Evolutionary conservation across 2,329 filamentous ascomycete species (phyloP), one percentile per base, ranked within the genome.

Genomic region (Talaromyces sp.): DNA sequence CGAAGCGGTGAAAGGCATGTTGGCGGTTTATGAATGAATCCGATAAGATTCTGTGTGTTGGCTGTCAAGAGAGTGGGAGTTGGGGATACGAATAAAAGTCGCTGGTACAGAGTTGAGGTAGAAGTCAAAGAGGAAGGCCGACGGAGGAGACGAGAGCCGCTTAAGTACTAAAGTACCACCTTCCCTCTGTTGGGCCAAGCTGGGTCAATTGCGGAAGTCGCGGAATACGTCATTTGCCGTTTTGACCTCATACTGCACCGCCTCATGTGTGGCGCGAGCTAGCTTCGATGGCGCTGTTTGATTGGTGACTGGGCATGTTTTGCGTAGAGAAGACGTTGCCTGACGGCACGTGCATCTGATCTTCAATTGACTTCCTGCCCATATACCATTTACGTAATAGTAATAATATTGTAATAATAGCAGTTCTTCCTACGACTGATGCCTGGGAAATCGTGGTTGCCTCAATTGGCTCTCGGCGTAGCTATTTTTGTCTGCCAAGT

Each of bases 1-100:
- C 79, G 79, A 82, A 68, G 79, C 79, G 70, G 79, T 81, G 77
- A 81, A 81, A 78, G 79, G 75, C 79, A 82, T 88, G 74, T 65
- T 82, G 80, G 69, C 63, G 72, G 66, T 56, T 31, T n/a, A 7
- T 11, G 50, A 48, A 3, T 43, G 35, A 45, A 45, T 43, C 56
- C 19, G 37, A 31, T 9, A 45, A 45, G 35, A 45, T 31, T 45
- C 24, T 43, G 14, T 11, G 10, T 31, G 37, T 56, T 24, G 33
- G 3, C 2, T 41, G 35, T 41, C 10, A 43, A 16, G 54, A 4
- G 39, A 31, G 39, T 24, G n/a, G 56, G 8, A 14, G 56, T 22
- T n/a, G 45, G 31, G 14, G 7, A 31, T 45, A 58, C 9, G 33
- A 37, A 33, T 31, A 52, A 13, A 7, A 52, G 31, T 33, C 1